Evolutionary conservation across 306 rosid species (phyloP).

Genomic region (Fragaria ananassa): DNA sequence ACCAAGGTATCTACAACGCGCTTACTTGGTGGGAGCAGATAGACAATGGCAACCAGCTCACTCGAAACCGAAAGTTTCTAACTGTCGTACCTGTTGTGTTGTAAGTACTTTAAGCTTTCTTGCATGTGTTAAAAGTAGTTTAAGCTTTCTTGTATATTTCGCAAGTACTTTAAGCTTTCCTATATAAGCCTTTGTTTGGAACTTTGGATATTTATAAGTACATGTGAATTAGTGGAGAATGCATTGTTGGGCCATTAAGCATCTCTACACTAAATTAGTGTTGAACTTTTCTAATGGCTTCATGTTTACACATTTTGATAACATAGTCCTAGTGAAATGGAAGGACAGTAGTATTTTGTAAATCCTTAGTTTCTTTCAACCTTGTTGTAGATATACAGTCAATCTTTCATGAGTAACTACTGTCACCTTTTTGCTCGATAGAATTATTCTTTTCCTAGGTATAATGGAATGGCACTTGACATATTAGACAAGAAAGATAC

Average conservation of each 20-base stretch:
- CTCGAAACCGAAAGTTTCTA: constrained; percentile 43
- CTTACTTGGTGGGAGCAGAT: constrained; percentile 53
- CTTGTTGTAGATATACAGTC: neutral
- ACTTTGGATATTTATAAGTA: neutral
- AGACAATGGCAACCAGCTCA: constrained; percentile 45
- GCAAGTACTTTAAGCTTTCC: neutral
- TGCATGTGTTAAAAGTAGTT: neutral
- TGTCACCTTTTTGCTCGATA: neutral
- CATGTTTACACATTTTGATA: neutral
- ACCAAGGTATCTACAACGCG: constrained; percentile 44
- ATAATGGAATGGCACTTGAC: neutral
- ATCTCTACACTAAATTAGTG: neutral
- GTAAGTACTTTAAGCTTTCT: constrained; percentile 22
- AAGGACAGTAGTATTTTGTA: neutral
- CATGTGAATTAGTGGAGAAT: neutral
- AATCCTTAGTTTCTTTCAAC: neutral
- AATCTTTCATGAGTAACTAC: neutral
- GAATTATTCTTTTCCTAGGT: neutral
- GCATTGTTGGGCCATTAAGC: neutral
- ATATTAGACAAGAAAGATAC: neutral
- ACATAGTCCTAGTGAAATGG: neutral
- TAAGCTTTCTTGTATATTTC: neutral
- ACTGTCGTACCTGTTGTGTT: constrained; percentile 41
- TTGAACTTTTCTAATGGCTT: neutral
- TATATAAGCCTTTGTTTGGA: neutral